Percentiles rank a stretch among this genome's conserved stretches.
Evolutionary conservation across 352 stramenopile species (phyloP).

Genomic region (Blastocystis sp.): DNA sequence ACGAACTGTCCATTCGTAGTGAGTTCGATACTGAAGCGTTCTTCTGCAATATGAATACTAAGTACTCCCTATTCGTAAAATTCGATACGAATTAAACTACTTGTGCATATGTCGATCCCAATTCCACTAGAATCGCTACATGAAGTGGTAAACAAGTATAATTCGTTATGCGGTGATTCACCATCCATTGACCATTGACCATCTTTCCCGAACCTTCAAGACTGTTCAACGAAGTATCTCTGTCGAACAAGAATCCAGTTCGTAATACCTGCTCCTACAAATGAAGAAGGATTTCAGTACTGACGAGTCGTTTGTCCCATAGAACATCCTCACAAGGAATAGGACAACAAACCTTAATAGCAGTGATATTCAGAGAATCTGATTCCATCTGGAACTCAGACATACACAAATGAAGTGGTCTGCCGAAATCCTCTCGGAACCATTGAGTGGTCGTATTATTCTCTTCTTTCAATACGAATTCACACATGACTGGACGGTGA

Average conservation of each 20-base stretch:
- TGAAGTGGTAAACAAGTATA: conserved; percentile 1
- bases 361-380: no score
- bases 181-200: neutral
- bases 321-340: neutral
- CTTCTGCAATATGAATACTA: neutral
- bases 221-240: neutral
- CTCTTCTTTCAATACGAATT: neutral
- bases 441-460: neutral
- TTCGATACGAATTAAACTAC: neutral
- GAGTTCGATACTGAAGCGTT: neutral
- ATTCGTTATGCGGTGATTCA: neutral
- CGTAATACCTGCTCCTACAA: neutral
- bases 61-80: neutral
- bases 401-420: neutral
- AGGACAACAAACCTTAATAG: neutral
- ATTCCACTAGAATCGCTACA: neutral
- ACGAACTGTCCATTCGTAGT: neutral
- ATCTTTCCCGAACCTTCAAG: neutral
- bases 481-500: neutral
- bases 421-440: neutral
- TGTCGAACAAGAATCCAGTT: neutral
- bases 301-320: neutral
- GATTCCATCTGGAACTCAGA: neutral
- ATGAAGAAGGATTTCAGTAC: neutral
- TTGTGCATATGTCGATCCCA: neutral